These are phyloP conservation scores for Apiotrichum akiyoshidainum DNA, from an alignment of 1,284 basidiomycete genomes.

Conservation along the genomic window DNA sequence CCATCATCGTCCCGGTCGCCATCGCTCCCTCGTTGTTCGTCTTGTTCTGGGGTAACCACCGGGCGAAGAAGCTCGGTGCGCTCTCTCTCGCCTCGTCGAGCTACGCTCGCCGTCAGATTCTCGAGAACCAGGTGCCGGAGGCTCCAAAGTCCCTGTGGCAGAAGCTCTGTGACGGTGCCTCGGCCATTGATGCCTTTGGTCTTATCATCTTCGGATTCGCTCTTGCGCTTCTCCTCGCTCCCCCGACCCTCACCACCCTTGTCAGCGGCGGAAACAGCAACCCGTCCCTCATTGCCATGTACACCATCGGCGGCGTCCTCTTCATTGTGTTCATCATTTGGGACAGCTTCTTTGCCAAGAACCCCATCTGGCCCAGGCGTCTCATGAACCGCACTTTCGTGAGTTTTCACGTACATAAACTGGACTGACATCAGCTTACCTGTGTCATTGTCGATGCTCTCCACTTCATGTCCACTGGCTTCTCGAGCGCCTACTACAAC, in stretches of 20 bases:
- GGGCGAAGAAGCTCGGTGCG: constrained; percentile 11
- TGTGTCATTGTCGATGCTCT: constrained; percentile 40
- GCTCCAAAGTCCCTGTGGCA: not conserved
- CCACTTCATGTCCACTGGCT: constrained; percentile 33
- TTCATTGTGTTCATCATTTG: constrained; percentile 47
- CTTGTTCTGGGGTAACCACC: constrained; percentile 19
- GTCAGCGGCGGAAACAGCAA: constrained; percentile 46
- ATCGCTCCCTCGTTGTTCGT: constrained; percentile 27
- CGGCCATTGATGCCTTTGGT: constrained; percentile 47
- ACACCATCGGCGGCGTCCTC: constrained; percentile 46
- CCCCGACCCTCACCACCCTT: constrained; percentile 42
- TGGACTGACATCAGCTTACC: constrained; percentile 2
- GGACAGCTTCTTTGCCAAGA: constrained; percentile 46
- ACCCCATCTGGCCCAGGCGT: constrained; percentile 50
- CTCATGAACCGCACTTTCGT: constrained; percentile 51
- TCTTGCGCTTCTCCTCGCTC: constrained; percentile 48
- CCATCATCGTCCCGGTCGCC: constrained; percentile 44
- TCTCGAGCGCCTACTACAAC: constrained; percentile 37
- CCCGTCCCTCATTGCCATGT: constrained; percentile 52
- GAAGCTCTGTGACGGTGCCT: constrained; percentile 14
- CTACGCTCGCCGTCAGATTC: constrained; percentile 17
- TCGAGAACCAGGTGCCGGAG: not conserved
- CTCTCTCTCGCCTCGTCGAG: constrained; percentile 41
- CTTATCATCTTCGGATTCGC: constrained; percentile 47
- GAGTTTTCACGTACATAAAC: constrained; percentile 2